Conservation (phyloP, 768 basidiomycete genomes). For the Kockovaella imperatae region DNA sequence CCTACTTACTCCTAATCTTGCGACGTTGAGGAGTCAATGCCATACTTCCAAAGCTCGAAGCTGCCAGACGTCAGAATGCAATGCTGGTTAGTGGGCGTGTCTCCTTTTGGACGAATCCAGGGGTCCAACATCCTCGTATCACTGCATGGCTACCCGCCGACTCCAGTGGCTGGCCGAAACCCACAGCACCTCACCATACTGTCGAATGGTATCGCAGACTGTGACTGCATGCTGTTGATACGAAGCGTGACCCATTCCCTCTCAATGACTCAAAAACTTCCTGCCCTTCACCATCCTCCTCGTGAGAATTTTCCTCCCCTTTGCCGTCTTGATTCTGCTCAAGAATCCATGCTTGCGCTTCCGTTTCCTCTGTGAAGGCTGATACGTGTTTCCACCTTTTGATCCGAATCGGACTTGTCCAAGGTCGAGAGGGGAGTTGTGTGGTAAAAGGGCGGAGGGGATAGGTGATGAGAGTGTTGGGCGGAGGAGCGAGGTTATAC, state of each 20-base stretch:
- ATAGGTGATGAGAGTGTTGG: conserved; percentile 1
- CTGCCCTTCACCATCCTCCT: conserved; percentile 69
- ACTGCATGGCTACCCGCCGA: too few species aligned
- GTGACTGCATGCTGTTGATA: too few species aligned
- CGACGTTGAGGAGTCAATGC: too few species aligned
- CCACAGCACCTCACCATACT: too few species aligned
- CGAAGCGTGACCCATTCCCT: conserved; percentile 45
- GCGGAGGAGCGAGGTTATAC: neutral
- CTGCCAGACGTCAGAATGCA: too few species aligned
- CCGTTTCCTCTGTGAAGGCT: conserved; percentile 86
- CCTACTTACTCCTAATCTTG: too few species aligned
- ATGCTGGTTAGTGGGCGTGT: too few species aligned
- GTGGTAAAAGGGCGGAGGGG: neutral
- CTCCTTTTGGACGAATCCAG: too few species aligned
- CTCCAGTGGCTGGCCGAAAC: too few species aligned
- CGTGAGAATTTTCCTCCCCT: conserved; percentile 64
- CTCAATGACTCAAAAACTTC: conserved; percentile 69
- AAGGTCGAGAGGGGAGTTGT: neutral
- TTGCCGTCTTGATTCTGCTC: conserved; percentile 53
- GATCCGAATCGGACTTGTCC: conserved; percentile 60
- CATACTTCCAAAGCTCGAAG: too few species aligned
- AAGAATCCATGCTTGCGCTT: conserved; percentile 92
- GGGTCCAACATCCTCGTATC: too few species aligned
- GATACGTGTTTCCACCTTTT: conserved; percentile 84
- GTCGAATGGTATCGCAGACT: too few species aligned